A percentile compares a stretch with the other conserved stretches of the same genome.
These are phyloP conservation scores for Pseudocercospora vitis DNA, from an alignment of 2,329 filamentous ascomycete species.

Conservation along the genomic window DNA sequence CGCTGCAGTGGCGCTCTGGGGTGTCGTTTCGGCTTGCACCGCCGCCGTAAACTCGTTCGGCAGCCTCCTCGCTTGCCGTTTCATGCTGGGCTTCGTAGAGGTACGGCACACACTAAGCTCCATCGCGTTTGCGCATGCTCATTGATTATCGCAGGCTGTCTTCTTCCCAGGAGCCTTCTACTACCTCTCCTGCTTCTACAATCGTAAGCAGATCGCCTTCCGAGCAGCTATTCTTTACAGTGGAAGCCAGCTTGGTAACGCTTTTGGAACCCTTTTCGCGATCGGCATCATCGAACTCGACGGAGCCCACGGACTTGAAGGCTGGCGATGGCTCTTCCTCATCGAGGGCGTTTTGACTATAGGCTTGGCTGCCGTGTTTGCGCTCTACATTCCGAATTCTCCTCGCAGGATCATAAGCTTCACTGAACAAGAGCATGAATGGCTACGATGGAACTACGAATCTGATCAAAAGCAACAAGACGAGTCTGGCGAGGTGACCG, in stretches of 20 bases:
- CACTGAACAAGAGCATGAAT: constrained; percentile 23
- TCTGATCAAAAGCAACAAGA: constrained; percentile 26
- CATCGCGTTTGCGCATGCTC: too few species aligned
- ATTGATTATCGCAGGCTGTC: constrained; percentile 38
- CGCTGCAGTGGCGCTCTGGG: constrained; percentile 37
- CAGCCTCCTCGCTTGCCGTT: constrained; percentile 39
- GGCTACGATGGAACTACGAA: constrained; percentile 27
- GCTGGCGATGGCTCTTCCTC: constrained; percentile 35
- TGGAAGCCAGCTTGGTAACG: constrained; percentile 39
- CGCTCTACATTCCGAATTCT: constrained; percentile 26
- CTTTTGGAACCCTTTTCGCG: constrained; percentile 27
- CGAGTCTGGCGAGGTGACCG: constrained; percentile 22
- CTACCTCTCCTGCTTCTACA: constrained; percentile 47
- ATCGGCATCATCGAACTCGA: constrained; percentile 34
- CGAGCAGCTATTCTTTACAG: constrained; percentile 42
- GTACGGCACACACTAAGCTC: too few species aligned
- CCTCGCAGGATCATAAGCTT: constrained; percentile 23
- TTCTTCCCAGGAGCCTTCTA: constrained; percentile 45
- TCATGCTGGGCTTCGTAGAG: constrained; percentile 40
- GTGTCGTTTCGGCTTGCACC: constrained; percentile 37
- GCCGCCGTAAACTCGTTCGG: constrained; percentile 40
- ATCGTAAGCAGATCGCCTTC: constrained; percentile 41
- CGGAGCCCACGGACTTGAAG: constrained; percentile 33
- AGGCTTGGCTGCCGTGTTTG: constrained; percentile 26
- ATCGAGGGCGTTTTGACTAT: constrained; percentile 31